These are phyloP conservation scores for Lathyrus tuberosus DNA, from an alignment of 306 rosid species.

Conservation along the genomic window DNA sequence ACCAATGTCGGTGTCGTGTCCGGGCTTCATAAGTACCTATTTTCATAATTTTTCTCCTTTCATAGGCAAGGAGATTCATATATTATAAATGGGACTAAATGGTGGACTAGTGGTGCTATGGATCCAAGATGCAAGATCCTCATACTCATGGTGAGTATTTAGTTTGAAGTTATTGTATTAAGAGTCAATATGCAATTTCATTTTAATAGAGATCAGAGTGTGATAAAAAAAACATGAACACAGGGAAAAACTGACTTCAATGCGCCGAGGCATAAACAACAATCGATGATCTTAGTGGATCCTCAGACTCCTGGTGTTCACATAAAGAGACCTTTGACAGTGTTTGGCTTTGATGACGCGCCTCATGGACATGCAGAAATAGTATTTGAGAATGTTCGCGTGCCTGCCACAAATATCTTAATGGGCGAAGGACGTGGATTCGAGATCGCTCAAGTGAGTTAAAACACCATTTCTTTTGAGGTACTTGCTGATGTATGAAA, in stretches of 20 bases:
- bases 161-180: slow-evolving; percentile 25
- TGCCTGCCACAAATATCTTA: slow-evolving; percentile 76
- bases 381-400: slow-evolving; percentile 72
- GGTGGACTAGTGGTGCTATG: slow-evolving; percentile 99
- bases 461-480: slow-evolving; percentile 24
- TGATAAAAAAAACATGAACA: slow-evolving; percentile 38
- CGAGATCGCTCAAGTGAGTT: slow-evolving; percentile 93
- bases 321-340: slow-evolving; percentile 78
- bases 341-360: slow-evolving; percentile 96
- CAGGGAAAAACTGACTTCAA: slow-evolving; percentile 96
- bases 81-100: slow-evolving; percentile 83
- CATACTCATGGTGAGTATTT: slow-evolving; percentile 83
- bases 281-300: slow-evolving; percentile 96
- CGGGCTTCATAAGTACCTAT: too few species aligned
- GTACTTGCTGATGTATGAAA: slow-evolving; percentile 24
- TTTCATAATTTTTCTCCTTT: slow-evolving; percentile 18
- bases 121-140: slow-evolving; percentile 95
- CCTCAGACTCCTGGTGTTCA: slow-evolving; percentile 78
- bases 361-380: slow-evolving; percentile 99
- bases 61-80: slow-evolving; percentile 81
- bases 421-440: slow-evolving; percentile 97
- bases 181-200: slow-evolving; percentile 26
- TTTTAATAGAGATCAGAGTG: slow-evolving; percentile 17
- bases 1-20: too few species aligned
- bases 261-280: slow-evolving; percentile 84